phyloP scores from a whole-genome alignment of 768 basidiomycete genomes.

The Suillus placidus region DNA sequence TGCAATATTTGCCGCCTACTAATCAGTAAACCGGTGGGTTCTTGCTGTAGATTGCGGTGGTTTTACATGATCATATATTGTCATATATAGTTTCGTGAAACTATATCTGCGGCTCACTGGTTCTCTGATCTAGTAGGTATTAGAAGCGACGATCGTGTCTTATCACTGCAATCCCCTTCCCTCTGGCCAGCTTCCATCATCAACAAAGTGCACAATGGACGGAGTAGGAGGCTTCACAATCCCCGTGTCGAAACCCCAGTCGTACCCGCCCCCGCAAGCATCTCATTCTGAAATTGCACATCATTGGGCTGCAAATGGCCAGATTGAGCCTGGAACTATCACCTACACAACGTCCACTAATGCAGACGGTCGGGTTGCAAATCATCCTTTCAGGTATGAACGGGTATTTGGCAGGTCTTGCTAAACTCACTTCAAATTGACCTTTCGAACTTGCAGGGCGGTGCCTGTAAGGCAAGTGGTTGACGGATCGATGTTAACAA shows the following conservation, averaged over 20 bases:
- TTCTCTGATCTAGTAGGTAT: neutral
- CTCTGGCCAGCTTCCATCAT: slow-evolving; percentile 10
- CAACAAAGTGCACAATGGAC: slow-evolving; percentile 23
- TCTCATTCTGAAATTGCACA: neutral
- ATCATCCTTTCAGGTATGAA: slow-evolving; percentile 75
- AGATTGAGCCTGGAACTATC: slow-evolving; percentile 66
- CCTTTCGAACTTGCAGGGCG: slow-evolving; percentile 48
- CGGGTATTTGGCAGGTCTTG: neutral
- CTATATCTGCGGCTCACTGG: too few relatives aligned
- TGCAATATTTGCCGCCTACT: neutral
- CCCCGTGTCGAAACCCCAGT: slow-evolving; percentile 30
- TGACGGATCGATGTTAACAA: neutral
- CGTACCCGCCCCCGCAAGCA: slow-evolving; percentile 24
- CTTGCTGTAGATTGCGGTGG: too few relatives aligned
- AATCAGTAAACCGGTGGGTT: too few relatives aligned
- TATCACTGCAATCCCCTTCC: slow-evolving; percentile 12
- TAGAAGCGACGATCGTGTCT: slow-evolving; percentile 20
- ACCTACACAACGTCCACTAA: slow-evolving; percentile 72
- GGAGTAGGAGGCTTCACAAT: slow-evolving; percentile 26
- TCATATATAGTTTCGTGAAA: too few relatives aligned
- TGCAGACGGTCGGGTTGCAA: slow-evolving; percentile 62
- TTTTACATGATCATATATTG: too few relatives aligned
- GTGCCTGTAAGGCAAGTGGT: slow-evolving; percentile 66
- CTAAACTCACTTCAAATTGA: slow-evolving; percentile 8
- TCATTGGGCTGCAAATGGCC: slow-evolving; percentile 26